phyloP scores from a whole-genome alignment of 805 yeast species.

The Candida cerambycidarum region DNA sequence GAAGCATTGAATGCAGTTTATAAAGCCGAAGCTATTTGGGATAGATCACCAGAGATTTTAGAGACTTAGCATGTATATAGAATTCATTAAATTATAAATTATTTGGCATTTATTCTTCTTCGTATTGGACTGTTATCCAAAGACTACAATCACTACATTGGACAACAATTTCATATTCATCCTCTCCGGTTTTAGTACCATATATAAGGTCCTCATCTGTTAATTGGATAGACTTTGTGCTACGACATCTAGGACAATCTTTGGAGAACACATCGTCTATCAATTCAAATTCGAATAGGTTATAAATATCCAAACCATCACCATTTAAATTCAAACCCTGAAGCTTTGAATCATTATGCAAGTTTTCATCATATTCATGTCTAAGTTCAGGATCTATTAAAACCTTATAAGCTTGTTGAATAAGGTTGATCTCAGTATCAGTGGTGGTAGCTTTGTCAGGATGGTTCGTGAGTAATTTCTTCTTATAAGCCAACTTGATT shows the following conservation, averaged over 20 bases:
- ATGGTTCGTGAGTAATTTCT: conserved; percentile 59
- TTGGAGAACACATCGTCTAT: conserved; percentile 41
- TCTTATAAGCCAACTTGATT: conserved; percentile 64
- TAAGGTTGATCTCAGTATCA: conserved; percentile 23
- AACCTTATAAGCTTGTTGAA: conserved; percentile 65
- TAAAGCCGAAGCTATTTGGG: conserved; percentile 53
- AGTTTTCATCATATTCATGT: conserved; percentile 50
- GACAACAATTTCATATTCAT: conserved; percentile 62
- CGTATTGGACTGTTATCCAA: conserved; percentile 77
- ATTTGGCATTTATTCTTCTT: conserved; percentile 46
- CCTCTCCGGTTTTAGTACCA: conserved; percentile 52
- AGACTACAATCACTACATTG: conserved; percentile 84
- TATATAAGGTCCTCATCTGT: conserved; percentile 61
- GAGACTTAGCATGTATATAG: conserved; percentile 1
- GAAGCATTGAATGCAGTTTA: conserved; percentile 64
- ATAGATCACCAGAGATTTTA: neutral
- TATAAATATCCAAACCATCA: conserved; percentile 67
- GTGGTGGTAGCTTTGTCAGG: conserved; percentile 63
- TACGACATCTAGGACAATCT: conserved; percentile 69
- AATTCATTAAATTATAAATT: no score
- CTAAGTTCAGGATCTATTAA: conserved; percentile 36
- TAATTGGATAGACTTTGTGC: conserved; percentile 52
- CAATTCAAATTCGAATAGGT: conserved; percentile 57
- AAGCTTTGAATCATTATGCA: conserved; percentile 22
- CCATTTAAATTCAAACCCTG: conserved; percentile 31